A percentile compares a stretch with the other conserved stretches of the same genome.
Evolutionary conservation across 2,329 filamentous ascomycete genomes (phyloP).

Genomic region (Raffaelea ambrosiae): DNA sequence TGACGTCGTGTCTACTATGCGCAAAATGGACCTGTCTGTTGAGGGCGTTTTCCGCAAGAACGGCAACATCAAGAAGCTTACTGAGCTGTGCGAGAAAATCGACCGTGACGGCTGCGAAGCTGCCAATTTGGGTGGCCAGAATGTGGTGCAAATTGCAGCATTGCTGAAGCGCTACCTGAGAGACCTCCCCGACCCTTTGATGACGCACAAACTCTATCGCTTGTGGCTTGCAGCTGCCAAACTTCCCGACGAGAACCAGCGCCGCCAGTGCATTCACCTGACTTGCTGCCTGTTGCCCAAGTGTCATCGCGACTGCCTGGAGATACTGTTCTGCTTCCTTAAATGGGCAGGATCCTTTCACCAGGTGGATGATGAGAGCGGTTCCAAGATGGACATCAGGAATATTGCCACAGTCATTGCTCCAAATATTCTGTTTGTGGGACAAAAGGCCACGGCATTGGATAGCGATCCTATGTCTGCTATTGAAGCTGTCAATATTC

Average conservation of each 20-base stretch:
- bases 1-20: constrained; percentile 87
- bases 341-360: constrained; percentile 98
- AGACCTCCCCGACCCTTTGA: constrained; percentile 85
- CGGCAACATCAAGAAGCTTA: constrained; percentile 91
- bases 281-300: constrained; percentile 91
- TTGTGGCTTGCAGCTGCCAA: constrained; percentile 88
- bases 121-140: constrained; percentile 79
- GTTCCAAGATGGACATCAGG: constrained; percentile 98
- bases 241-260: constrained; percentile 71
- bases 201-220: constrained; percentile 90
- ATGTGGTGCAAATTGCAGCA: constrained; percentile 87
- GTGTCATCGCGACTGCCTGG: constrained; percentile 83
- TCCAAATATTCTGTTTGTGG: constrained; percentile 81
- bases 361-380: constrained; percentile 91
- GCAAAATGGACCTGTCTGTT: constrained; percentile 97
- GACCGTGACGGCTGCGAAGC: constrained; percentile 79
- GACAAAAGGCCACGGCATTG: constrained; percentile 54
- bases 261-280: constrained; percentile 79
- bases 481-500: constrained; percentile 82
- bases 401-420: constrained; percentile 97
- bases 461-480: constrained; percentile 87
- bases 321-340: constrained; percentile 90
- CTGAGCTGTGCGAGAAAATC: constrained; percentile 76
- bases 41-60: constrained; percentile 99
- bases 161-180: constrained; percentile 91